Evolutionary conservation across 169 alveolate genomes (phyloP).

Genomic region (Besnoitia besnoiti): DNA sequence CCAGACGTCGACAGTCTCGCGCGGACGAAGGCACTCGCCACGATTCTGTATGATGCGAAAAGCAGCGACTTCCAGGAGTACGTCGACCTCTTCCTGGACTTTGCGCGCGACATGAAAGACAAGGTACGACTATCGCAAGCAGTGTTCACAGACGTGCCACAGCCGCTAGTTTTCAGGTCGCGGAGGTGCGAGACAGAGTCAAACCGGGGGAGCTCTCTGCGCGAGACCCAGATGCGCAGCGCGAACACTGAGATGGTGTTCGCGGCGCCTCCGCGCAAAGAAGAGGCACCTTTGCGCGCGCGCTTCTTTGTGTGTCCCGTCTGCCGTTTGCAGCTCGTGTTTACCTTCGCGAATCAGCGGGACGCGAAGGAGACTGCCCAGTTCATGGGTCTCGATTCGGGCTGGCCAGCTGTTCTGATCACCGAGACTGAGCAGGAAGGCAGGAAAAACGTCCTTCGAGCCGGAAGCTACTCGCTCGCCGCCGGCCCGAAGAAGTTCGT

Average conservation of each 20-base stretch:
- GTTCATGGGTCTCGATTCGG: slow-evolving; percentile 12
- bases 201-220: too few relatives aligned
- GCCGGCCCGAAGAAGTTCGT: slow-evolving; percentile 1
- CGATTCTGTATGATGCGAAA: not conserved
- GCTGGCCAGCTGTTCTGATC: slow-evolving; percentile 2
- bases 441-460: slow-evolving; percentile 4
- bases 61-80: slow-evolving; percentile 22
- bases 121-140: not conserved
- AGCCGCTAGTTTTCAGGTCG: too few relatives aligned
- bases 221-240: too few relatives aligned
- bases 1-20: slow-evolving; percentile 6
- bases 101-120: not conserved
- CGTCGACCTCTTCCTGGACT: not conserved
- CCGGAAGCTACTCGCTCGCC: not conserved
- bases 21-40: not conserved
- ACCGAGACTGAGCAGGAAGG: not conserved
- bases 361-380: not conserved
- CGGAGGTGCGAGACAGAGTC: too few relatives aligned
- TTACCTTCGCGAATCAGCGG: not conserved
- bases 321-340: not conserved
- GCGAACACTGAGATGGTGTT: too few relatives aligned
- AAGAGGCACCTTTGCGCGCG: too few relatives aligned
- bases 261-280: too few relatives aligned
- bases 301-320: too few relatives aligned
- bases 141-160: not conserved